Conservation (phyloP, 2,329 filamentous ascomycete species). For the Aspergillus sp. region DNA sequence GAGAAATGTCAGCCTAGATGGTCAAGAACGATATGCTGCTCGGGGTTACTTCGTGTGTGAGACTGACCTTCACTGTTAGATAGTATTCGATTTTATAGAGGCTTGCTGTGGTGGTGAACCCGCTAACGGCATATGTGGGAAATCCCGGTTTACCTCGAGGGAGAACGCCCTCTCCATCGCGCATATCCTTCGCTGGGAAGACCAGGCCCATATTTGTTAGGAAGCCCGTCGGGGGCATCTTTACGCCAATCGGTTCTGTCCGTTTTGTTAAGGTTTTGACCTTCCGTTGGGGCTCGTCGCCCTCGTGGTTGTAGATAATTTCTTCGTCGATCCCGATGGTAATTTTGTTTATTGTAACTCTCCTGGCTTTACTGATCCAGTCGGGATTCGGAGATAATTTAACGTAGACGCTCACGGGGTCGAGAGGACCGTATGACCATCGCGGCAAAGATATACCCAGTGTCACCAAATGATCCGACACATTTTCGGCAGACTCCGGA, state of each 20-base stretch:
- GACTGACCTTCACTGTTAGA: constrained; percentile 78
- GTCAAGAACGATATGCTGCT: neutral
- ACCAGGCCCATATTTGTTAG: constrained; percentile 88
- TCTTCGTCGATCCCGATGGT: constrained; percentile 94
- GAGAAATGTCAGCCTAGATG: constrained; percentile 15
- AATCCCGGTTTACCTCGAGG: constrained; percentile 83
- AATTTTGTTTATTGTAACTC: constrained; percentile 91
- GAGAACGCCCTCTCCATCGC: constrained; percentile 84
- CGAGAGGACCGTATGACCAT: constrained; percentile 94
- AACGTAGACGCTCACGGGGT: constrained; percentile 94
- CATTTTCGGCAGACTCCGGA: constrained; percentile 81
- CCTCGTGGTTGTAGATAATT: constrained; percentile 97
- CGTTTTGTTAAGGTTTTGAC: constrained; percentile 83
- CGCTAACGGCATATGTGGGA: constrained; percentile 81
- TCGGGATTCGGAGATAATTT: constrained; percentile 90
- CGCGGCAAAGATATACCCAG: constrained; percentile 87
- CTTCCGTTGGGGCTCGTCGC: constrained; percentile 90
- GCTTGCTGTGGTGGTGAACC: constrained; percentile 90
- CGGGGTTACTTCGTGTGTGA: neutral
- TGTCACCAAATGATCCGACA: constrained; percentile 86
- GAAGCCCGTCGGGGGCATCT: constrained; percentile 86
- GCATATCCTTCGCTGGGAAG: constrained; percentile 84
- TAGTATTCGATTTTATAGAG: constrained; percentile 99
- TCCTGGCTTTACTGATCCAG: constrained; percentile 85
- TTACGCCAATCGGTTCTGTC: constrained; percentile 75